Conservation (phyloP, 306 rosid genomes). For the Neltuma alba region DNA sequence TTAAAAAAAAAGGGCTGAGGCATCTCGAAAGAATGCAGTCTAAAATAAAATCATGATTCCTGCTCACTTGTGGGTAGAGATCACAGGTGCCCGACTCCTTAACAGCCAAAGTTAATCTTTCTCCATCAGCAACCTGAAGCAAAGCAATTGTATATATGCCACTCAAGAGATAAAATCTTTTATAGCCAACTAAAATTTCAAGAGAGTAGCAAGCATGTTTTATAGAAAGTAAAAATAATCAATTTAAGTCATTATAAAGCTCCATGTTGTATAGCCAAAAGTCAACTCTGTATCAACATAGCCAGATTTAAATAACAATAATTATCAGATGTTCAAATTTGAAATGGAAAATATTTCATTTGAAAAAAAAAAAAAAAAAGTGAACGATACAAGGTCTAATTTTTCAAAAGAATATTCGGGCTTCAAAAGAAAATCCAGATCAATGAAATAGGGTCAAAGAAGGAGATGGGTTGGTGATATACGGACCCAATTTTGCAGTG, state of each 20-base stretch:
- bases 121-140: conserved; percentile 91
- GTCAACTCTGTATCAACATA: conserved; percentile 9
- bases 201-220: conserved; percentile 10
- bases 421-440: conserved; percentile 7
- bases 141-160: conserved; percentile 36
- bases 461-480: conserved; percentile 8
- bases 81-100: conserved; percentile 99
- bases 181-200: conserved; percentile 14
- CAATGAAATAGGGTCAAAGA: conserved; percentile 1
- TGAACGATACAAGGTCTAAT: conserved; percentile 11
- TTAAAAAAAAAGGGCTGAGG: not conserved
- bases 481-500: conserved; percentile 17
- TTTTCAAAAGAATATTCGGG: conserved; percentile 22
- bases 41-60: conserved; percentile 24
- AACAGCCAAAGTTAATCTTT: conserved; percentile 94
- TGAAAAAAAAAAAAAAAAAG: no score
- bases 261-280: conserved; percentile 14
- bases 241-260: conserved; percentile 13
- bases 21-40: not conserved
- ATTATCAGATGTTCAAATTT: conserved; percentile 1
- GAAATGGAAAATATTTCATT: not conserved
- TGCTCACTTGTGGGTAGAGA: conserved; percentile 93
- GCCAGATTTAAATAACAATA: conserved; percentile 14
- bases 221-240: conserved; percentile 1
- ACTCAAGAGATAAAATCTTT: conserved; percentile 5